Base-by-base conservation (phyloP, 2,329 filamentous ascomycete genomes). In the Fusarium praegraminearum region DNA sequence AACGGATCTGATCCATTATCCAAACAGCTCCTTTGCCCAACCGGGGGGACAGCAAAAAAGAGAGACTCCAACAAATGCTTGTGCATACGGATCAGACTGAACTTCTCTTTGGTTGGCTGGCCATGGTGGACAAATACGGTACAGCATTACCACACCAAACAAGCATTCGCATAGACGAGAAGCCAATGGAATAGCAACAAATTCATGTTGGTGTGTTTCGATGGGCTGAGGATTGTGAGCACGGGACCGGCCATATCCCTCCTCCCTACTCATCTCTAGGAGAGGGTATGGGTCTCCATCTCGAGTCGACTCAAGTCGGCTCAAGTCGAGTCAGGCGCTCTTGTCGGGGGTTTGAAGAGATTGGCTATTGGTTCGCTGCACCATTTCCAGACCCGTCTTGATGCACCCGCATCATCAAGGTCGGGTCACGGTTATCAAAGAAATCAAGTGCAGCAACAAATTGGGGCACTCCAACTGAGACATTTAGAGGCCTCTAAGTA, bases 271-370 rank as follows among this genome's bases (percentile, higher is more conserved):
- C 26, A 20, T 26, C 26, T 46, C 26, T 46, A 7, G 24, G 38
- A 60, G 36, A 51, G 24, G 28, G 28, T 30, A 30, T 30, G 28
- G 28, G 43, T 28, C n/a, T 28, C 43, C 26, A 30, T 51, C 22
- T 51, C 22, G 47, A 43, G 36, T 40, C 62, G 28, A 30, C 28
- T 30, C 28, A 11, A 43, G 36, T 40, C 62, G 28, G 12, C 28
- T 30, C 28, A 11, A 43, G 43, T 33, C 62, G 62, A 73, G 72
- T 74, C 72, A 74, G 72, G 73, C 73, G 73, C 67, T 49, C 65
- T 70, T 46, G 8, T 26, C 64, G 54, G 46, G 49, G 32, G 62
- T 60, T 57, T 28, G 58, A 70, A 41, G 57, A 73, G 73, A 74
- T 75, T 75, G 73, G 73, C 18, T 20, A 46, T 46, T 46, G 43